Conservation (phyloP, 805 yeast genomes). For the Candida montana region DNA sequence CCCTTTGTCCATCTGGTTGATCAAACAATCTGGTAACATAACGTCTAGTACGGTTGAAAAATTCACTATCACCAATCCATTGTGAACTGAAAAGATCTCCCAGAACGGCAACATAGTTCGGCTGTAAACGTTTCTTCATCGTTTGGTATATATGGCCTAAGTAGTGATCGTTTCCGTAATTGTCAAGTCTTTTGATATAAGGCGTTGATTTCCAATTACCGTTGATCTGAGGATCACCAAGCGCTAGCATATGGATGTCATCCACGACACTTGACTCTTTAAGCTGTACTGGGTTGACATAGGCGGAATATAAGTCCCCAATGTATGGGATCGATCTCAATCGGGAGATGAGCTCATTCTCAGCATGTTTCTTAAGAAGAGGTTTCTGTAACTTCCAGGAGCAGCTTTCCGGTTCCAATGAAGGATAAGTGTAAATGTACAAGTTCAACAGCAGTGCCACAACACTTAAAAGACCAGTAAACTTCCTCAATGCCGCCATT, state of each 20-base stretch:
- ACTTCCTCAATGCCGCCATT: conserved; percentile 20
- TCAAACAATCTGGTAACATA: conserved; percentile 67
- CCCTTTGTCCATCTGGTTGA: conserved; percentile 46
- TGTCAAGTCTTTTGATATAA: conserved; percentile 71
- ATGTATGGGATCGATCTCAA: conserved; percentile 17
- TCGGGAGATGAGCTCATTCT: conserved; percentile 7
- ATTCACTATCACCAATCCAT: conserved; percentile 90
- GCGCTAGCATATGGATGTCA: conserved; percentile 65
- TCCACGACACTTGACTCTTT: conserved; percentile 20
- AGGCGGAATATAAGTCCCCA: conserved; percentile 21
- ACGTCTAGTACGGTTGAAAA: conserved; percentile 70
- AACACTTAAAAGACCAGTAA: conserved; percentile 22
- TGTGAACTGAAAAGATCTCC: conserved; percentile 93
- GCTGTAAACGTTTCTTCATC: conserved; percentile 59
- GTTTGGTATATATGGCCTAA: conserved; percentile 75
- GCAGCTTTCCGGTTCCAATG: conserved; percentile 47
- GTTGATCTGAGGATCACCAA: conserved; percentile 97
- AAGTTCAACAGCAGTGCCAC: conserved; percentile 46
- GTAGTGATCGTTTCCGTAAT: conserved; percentile 84
- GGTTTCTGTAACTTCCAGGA: conserved; percentile 45
- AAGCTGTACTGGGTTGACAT: conserved; percentile 23
- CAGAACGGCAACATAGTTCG: conserved; percentile 81
- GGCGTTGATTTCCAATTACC: conserved; percentile 76
- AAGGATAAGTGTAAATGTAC: conserved; percentile 75
- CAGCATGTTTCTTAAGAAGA: conserved; percentile 11